phyloP scores from a whole-genome alignment of 768 basidiomycete genomes.

The Mrakia frigida region DNA sequence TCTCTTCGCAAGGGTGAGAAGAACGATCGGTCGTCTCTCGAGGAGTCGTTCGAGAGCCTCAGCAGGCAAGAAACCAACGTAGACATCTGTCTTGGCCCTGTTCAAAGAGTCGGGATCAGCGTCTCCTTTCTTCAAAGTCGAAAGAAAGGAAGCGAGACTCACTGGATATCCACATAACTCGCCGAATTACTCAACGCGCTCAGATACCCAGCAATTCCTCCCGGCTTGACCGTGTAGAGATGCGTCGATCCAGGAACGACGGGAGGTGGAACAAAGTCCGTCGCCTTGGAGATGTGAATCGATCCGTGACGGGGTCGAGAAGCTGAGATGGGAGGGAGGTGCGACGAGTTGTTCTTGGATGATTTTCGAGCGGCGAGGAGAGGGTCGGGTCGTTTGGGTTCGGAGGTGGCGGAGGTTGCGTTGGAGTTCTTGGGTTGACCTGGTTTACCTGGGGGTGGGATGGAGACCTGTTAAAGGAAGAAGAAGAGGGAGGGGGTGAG shows the following conservation, averaged over 20 bases:
- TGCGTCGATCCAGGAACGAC: slow-evolving; percentile 42
- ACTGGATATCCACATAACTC: slow-evolving; percentile 88
- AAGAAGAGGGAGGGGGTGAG: too few species aligned
- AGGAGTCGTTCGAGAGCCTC: slow-evolving; percentile 81
- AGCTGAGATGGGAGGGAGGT: slow-evolving; percentile 9
- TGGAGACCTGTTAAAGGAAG: slow-evolving; percentile 10
- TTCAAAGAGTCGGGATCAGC: background rate
- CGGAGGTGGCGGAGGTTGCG: slow-evolving; percentile 5
- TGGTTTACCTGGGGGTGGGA: slow-evolving; percentile 15
- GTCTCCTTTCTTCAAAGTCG: background rate
- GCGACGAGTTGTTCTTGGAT: background rate
- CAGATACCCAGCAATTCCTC: slow-evolving; percentile 95
- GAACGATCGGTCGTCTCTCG: slow-evolving; percentile 89
- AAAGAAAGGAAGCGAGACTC: slow-evolving; percentile 12
- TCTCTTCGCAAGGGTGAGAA: slow-evolving; percentile 92
- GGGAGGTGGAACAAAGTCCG: background rate
- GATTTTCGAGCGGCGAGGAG: background rate
- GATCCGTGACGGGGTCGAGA: slow-evolving; percentile 17
- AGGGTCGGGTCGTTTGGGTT: background rate
- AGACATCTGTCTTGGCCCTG: slow-evolving; percentile 90
- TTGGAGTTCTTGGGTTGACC: background rate
- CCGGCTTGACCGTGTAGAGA: slow-evolving; percentile 91
- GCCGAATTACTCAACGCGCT: slow-evolving; percentile 85
- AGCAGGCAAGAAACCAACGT: slow-evolving; percentile 89
- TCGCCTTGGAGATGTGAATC: background rate